Conservation (phyloP, 1,284 basidiomycete species). For the Naganishia sp. region DNA sequence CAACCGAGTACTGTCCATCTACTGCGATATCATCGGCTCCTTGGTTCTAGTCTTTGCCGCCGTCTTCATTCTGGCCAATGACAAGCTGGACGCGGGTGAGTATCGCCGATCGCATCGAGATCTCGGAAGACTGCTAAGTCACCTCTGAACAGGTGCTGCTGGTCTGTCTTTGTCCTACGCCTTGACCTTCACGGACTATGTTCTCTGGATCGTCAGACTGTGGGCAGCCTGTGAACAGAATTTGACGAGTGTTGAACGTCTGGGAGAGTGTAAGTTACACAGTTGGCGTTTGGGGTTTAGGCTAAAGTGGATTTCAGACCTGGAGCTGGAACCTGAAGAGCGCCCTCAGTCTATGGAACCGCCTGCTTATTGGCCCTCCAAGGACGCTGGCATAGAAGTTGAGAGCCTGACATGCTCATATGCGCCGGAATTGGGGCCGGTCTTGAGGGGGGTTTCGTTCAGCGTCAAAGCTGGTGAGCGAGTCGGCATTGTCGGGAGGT, state of each 20-base stretch:
- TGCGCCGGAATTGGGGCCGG: constrained; percentile 56
- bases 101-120: not conserved
- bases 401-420: constrained; percentile 56
- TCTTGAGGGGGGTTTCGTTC: constrained; percentile 57
- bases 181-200: constrained; percentile 55
- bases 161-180: constrained; percentile 39
- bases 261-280: constrained; percentile 26
- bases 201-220: constrained; percentile 57
- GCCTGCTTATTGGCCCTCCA: constrained; percentile 57
- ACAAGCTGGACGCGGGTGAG: constrained; percentile 49
- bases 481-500: constrained; percentile 59
- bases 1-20: constrained; percentile 56
- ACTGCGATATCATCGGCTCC: constrained; percentile 55
- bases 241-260: constrained; percentile 47
- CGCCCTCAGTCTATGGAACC: constrained; percentile 52
- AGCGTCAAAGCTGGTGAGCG: constrained; percentile 56
- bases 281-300: not conserved
- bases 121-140: constrained; percentile 23
- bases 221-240: constrained; percentile 56
- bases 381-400: constrained; percentile 54
- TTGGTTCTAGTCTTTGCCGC: constrained; percentile 56
- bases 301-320: constrained; percentile 40
- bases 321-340: constrained; percentile 56
- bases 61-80: constrained; percentile 52
- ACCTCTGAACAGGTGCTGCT: constrained; percentile 25